Percentiles rank a stretch among this genome's conserved stretches.
These are phyloP conservation scores for Alnus glutinosa DNA, from an alignment of 306 rosid species.

Conservation along the genomic window DNA sequence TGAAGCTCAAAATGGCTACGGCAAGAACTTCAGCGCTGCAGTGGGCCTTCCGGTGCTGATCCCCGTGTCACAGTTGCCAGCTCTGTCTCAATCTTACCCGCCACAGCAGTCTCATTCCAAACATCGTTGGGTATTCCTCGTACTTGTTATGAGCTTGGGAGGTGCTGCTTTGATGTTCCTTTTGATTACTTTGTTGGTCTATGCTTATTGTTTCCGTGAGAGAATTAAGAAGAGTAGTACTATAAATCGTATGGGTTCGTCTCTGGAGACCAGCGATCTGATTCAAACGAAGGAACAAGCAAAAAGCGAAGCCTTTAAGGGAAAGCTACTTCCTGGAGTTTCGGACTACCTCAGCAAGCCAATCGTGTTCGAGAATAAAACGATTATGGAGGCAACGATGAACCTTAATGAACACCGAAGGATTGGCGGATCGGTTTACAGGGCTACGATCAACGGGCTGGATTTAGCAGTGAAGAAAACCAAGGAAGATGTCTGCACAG, in stretches of 20 bases:
- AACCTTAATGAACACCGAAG: constrained; percentile 50
- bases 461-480: constrained; percentile 57
- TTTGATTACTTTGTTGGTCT: constrained; percentile 24
- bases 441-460: constrained; percentile 54
- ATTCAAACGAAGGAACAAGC: constrained; percentile 12
- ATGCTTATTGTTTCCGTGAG: constrained; percentile 29
- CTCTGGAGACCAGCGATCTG: constrained; percentile 39
- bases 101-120: constrained; percentile 8
- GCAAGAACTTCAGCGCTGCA: constrained; percentile 33
- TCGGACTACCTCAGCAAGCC: constrained; percentile 75
- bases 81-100: constrained; percentile 36
- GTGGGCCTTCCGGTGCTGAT: constrained; percentile 51
- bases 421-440: constrained; percentile 72
- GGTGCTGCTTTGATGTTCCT: constrained; percentile 33
- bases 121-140: neutral
- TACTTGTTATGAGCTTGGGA: constrained; percentile 37
- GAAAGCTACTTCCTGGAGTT: constrained; percentile 64
- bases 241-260: constrained; percentile 36
- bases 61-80: constrained; percentile 61
- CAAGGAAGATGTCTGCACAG: constrained; percentile 49
- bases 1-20: constrained; percentile 38
- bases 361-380: constrained; percentile 48
- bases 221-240: constrained; percentile 28
- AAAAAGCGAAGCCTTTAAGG: constrained; percentile 1
- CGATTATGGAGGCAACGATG: constrained; percentile 65